Percentiles rank a stretch among this genome's conserved stretches.
These are phyloP conservation scores for Camellia japonica DNA, from an alignment of 148 eudicot species.

Conservation along the genomic window DNA sequence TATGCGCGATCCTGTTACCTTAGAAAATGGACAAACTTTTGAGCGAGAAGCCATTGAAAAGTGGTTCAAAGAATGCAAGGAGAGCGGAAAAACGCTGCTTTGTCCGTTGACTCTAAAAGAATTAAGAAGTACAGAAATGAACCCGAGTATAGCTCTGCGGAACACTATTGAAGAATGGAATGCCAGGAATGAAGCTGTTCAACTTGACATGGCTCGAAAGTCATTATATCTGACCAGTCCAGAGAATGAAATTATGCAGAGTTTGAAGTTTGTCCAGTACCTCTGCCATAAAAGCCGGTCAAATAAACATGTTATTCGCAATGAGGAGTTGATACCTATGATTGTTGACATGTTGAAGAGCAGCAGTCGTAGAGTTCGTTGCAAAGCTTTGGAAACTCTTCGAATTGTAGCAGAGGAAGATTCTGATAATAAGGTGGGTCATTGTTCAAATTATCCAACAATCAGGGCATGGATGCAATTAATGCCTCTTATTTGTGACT, in stretches of 20 bases:
- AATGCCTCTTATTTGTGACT: conserved; percentile 9
- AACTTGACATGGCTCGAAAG: conserved; percentile 68
- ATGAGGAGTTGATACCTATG: conserved; percentile 57
- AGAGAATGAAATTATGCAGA: conserved; percentile 56
- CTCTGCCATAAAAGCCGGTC: conserved; percentile 50
- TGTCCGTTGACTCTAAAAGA: conserved; percentile 72
- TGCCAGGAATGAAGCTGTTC: conserved; percentile 88
- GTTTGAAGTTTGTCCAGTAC: conserved; percentile 57
- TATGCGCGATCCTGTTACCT: conserved; percentile 89
- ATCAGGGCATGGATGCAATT: conserved; percentile 5
- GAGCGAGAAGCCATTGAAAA: conserved; percentile 93
- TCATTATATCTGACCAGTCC: conserved; percentile 47
- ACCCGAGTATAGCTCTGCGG: conserved; percentile 74
- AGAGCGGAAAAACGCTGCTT: conserved; percentile 52
- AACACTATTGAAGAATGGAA: conserved; percentile 88
- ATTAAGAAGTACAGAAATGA: conserved; percentile 55
- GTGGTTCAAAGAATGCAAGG: conserved; percentile 73
- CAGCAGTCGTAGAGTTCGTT: conserved; percentile 60
- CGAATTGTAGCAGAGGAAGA: conserved; percentile 72
- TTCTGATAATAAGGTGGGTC: conserved; percentile 63
- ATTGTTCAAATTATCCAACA: neutral
- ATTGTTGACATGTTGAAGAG: conserved; percentile 67
- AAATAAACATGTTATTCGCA: conserved; percentile 57
- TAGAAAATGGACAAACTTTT: conserved; percentile 72
- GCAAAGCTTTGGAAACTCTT: conserved; percentile 73